These are phyloP conservation scores for Eurotiales sp. DNA, from an alignment of 2,329 filamentous ascomycete genomes.

Conservation along the genomic window DNA sequence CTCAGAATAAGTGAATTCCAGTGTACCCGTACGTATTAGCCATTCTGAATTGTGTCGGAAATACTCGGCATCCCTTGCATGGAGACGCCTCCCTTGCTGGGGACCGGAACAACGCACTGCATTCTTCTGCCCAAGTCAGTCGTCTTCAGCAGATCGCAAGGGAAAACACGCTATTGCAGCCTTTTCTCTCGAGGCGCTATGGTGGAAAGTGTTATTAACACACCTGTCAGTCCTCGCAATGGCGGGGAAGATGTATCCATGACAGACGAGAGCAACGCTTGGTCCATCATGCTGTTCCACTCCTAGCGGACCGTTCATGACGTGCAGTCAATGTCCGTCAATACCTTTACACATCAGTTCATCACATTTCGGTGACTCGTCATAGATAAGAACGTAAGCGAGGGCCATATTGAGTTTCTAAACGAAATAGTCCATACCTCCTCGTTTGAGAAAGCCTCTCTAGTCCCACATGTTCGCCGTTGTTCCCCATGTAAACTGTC, in stretches of 20 bases:
- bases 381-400: neutral
- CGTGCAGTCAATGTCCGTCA: no score
- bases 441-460: neutral
- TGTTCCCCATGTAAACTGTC: neutral
- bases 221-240: neutral
- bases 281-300: neutral
- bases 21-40: no score
- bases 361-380: neutral
- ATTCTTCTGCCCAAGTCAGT: conserved; percentile 3
- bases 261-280: neutral
- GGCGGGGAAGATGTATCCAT: neutral
- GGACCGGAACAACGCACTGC: conserved; percentile 1
- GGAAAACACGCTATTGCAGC: neutral
- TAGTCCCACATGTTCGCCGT: conserved; percentile 5
- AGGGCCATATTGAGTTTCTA: neutral
- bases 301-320: neutral
- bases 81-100: conserved; percentile 3
- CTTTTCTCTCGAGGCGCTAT: neutral
- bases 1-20: no score
- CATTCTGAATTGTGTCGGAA: no score
- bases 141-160: neutral
- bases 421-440: conserved; percentile 1
- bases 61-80: conserved; percentile 10
- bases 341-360: neutral
- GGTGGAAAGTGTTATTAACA: neutral